Conservation (phyloP, 2,329 filamentous ascomycete species). For the Epichloe baconii region DNA sequence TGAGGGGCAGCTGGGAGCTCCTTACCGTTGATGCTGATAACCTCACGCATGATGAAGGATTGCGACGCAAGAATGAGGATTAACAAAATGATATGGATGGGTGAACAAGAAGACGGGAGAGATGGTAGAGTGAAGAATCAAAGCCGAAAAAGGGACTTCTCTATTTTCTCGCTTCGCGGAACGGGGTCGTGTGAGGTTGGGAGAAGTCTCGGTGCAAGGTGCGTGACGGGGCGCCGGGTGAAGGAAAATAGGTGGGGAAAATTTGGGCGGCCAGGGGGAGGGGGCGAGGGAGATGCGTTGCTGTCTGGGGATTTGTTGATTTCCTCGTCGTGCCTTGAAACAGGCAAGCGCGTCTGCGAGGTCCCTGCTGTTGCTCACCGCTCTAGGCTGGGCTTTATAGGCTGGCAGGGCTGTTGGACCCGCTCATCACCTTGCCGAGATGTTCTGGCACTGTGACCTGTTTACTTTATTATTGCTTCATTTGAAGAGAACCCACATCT, state of each 20-base stretch:
- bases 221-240: constrained; percentile 11
- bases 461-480: constrained; percentile 4
- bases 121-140: constrained; percentile 13
- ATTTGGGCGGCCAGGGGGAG: constrained; percentile 26
- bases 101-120: constrained; percentile 7
- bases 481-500: constrained; percentile 3
- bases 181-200: constrained; percentile 11
- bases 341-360: constrained; percentile 19
- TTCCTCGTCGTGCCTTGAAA: constrained; percentile 21
- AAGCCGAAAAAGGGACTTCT: constrained; percentile 6
- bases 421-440: constrained; percentile 2
- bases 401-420: neutral
- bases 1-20: constrained; percentile 14
- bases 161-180: constrained; percentile 8
- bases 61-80: constrained; percentile 8
- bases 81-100: constrained; percentile 10
- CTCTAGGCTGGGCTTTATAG: too few species aligned
- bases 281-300: constrained; percentile 12
- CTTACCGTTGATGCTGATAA: constrained; percentile 98
- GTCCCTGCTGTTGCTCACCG: constrained; percentile 5
- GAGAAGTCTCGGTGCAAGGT: constrained; percentile 12
- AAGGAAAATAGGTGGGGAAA: constrained; percentile 33
- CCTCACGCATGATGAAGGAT: constrained; percentile 80
- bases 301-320: constrained; percentile 26
- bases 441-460: constrained; percentile 2